A percentile compares a stretch with the other conserved stretches of the same genome.
Conservation (phyloP, 2,329 filamentous ascomycete genomes). For the Trichoderma brevicompactum region DNA sequence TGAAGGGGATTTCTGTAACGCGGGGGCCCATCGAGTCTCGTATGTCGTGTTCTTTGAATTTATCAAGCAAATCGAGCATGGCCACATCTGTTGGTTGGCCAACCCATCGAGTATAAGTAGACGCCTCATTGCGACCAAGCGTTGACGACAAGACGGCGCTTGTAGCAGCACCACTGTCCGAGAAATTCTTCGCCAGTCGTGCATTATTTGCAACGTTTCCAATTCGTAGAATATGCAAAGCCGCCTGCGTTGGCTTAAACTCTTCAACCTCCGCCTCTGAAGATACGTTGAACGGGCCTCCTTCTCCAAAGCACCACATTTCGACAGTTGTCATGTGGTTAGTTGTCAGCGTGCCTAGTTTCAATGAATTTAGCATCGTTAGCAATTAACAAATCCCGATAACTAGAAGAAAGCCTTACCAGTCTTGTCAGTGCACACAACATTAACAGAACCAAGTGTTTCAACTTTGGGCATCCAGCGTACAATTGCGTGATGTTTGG, state of each 20-base stretch:
- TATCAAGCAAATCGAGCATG: conserved; percentile 90
- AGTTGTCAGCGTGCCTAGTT: conserved; percentile 80
- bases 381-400: neutral
- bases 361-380: neutral
- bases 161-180: conserved; percentile 71
- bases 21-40: conserved; percentile 83
- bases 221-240: conserved; percentile 81
- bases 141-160: conserved; percentile 83
- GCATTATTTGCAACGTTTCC: conserved; percentile 98
- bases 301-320: conserved; percentile 88
- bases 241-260: conserved; percentile 69
- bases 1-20: conserved; percentile 88
- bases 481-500: conserved; percentile 91
- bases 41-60: conserved; percentile 88
- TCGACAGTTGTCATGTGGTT: conserved; percentile 99
- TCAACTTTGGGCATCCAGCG: conserved; percentile 95
- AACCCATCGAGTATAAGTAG: conserved; percentile 83
- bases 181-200: conserved; percentile 72
- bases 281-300: conserved; percentile 56
- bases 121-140: conserved; percentile 62
- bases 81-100: conserved; percentile 97
- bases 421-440: conserved; percentile 99
- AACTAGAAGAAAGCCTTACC: conserved; percentile 49
- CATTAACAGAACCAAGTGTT: conserved; percentile 96
- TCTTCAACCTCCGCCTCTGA: conserved; percentile 60